These are phyloP conservation scores for Backusella australiensis DNA, from an alignment of 192 early-diverging fungal genomes.

Conservation along the genomic window DNA sequence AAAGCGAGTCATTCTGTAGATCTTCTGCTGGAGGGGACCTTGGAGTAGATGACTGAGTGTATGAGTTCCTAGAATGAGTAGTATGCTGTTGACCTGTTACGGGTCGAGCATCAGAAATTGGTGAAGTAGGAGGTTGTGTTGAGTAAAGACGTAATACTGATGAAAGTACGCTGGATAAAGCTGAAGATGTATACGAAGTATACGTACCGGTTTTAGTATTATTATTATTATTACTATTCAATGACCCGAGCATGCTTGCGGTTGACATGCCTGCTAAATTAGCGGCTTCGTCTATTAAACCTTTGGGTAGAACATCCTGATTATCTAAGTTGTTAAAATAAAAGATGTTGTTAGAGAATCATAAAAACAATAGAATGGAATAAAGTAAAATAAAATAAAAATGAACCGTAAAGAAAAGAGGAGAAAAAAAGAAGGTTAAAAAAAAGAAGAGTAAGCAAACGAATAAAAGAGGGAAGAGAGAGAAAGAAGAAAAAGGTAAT, in stretches of 20 bases:
- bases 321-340: conserved; percentile 8
- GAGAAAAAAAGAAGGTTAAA: not conserved
- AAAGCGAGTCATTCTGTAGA: not conserved
- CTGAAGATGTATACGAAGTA: not conserved
- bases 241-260: not conserved
- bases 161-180: conserved; percentile 10
- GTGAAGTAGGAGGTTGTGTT: not conserved
- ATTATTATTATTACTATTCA: not conserved
- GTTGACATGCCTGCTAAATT: conserved; percentile 9
- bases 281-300: conserved; percentile 11
- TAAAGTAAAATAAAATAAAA: not conserved
- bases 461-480: not conserved
- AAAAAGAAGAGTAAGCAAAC: not conserved
- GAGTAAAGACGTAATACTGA: conserved; percentile 11
- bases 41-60: not conserved
- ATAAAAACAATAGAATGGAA: not conserved
- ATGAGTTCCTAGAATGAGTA: not conserved
- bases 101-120: not conserved
- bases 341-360: not conserved
- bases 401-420: not conserved
- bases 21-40: not conserved
- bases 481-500: not conserved
- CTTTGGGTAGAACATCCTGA: not conserved
- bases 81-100: not conserved
- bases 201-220: not conserved